phyloP scores from a whole-genome alignment of 192 early-diverging fungal genomes.

The Diversispora epigaea region DNA sequence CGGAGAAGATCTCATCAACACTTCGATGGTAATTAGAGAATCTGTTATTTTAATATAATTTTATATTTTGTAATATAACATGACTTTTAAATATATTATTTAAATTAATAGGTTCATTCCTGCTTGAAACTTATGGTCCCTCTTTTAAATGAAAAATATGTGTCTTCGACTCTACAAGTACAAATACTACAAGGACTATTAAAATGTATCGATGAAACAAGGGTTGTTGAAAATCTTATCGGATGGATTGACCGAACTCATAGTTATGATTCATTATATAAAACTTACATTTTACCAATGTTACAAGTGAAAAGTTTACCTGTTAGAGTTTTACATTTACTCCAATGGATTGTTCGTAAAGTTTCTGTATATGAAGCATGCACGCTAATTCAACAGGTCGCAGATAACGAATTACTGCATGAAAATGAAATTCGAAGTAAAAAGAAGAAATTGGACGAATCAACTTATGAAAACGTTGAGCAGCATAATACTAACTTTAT shows the following conservation, averaged over 20 bases:
- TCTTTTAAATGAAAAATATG: conserved; percentile 15
- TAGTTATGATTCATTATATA: background rate
- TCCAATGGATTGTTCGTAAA: conserved; percentile 30
- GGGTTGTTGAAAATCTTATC: conserved; percentile 28
- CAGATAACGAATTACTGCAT: conserved; percentile 18
- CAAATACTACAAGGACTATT: conserved; percentile 25
- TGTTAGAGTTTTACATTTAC: conserved; percentile 16
- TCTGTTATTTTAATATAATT: background rate
- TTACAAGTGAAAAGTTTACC: conserved; percentile 4
- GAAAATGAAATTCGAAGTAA: conserved; percentile 9
- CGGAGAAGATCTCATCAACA: conserved; percentile 27
- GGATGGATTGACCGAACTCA: conserved; percentile 10
- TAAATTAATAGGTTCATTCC: background rate
- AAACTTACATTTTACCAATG: conserved; percentile 29
- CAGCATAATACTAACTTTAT: background rate
- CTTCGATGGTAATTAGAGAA: conserved; percentile 21
- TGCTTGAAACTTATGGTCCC: conserved; percentile 6
- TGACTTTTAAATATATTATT: background rate
- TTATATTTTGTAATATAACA: background rate
- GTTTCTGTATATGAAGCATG: conserved; percentile 32
- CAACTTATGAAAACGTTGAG: background rate
- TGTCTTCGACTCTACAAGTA: conserved; percentile 22
- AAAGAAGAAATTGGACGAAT: conserved; percentile 6
- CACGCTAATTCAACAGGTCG: conserved; percentile 15
- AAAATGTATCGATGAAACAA: conserved; percentile 32